Evolutionary conservation across 2,329 filamentous ascomycete genomes (phyloP).

Genomic region (Coniochaeta sp.): DNA sequence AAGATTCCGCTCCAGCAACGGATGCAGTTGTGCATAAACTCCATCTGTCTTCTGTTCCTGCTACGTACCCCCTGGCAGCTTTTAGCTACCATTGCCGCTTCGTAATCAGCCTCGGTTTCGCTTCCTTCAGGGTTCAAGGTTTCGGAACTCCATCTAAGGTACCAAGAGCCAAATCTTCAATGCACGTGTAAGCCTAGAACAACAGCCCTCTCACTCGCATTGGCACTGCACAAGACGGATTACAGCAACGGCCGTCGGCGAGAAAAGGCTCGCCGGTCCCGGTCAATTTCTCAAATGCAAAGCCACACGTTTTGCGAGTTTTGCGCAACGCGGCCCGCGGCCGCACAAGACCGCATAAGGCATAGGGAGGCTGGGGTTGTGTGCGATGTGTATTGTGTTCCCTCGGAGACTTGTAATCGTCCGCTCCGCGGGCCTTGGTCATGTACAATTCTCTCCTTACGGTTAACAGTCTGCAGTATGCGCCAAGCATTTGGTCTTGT

Average conservation of each 20-base stretch:
- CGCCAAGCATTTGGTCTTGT: too few species aligned
- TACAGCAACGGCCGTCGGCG: background rate
- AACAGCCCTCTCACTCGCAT: background rate
- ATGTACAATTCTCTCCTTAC: background rate
- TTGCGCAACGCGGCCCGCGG: too few species aligned
- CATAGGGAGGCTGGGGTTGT: background rate
- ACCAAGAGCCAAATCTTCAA: background rate
- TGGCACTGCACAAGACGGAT: background rate
- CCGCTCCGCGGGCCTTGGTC: too few species aligned
- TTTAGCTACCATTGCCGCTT: background rate
- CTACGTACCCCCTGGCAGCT: background rate
- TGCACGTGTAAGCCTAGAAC: too few species aligned
- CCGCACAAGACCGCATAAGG: too few species aligned
- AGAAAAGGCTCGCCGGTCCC: background rate
- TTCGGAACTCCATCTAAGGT: background rate
- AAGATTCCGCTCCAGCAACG: background rate
- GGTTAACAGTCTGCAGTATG: too few species aligned
- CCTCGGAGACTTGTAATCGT: background rate
- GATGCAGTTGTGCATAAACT: background rate
- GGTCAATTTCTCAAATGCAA: background rate
- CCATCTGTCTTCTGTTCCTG: too few species aligned
- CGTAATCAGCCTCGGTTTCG: background rate
- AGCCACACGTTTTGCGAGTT: background rate
- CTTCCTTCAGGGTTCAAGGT: background rate
- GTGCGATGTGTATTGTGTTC: too few species aligned